Base-by-base conservation (phyloP, 2,329 filamentous ascomycete genomes). In the Alternaria metachromatica region DNA sequence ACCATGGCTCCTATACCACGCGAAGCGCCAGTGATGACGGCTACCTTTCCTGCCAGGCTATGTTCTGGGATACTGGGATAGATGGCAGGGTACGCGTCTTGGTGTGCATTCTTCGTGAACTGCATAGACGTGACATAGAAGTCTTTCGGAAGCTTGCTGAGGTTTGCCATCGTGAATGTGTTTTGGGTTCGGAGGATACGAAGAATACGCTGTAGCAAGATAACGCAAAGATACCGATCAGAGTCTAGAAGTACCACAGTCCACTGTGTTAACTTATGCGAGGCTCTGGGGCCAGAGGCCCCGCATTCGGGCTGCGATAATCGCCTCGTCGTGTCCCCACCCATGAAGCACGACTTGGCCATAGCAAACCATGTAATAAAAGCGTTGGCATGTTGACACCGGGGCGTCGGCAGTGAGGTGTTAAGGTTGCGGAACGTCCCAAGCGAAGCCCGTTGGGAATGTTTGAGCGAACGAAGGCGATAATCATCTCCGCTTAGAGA, bases 21-120 rank as follows among this genome's bases (percentile, higher is more conserved):
- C 46, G 76, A 79, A 1, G 80, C 80, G 1, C 82, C 82, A 18
- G 80, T 83, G 64, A 83, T 78, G 28, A 82, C 69, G 20, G 76
- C 69, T 3, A 80, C 76, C 61, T 79, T 81, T 15, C 80, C 81
- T 6, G 66, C 69, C 48, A 78, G 73, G 20, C 69, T 78, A 25
- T 76, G 69, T 2, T 70, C 67, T 9, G 78, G 73, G 6, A 58
- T 62, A 18, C 74, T 69, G 9, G 80, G 81, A 49, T 82, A 75
- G 50, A 82, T 80, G 15, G 80, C 72, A 13, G 80, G 76, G 60
- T 84, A 83, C 11, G 69, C 63, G 55, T 80, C 74, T 6, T 70
- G 76, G 57, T 82, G 78, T 7, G 64, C 61, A 26, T 48, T 61
- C 20, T 55, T 44, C 2, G 61, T 64, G 43, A 68, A 69, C 46